Conservation (phyloP, 306 rosid genomes). For the Herpetospermum pedunculosum region DNA sequence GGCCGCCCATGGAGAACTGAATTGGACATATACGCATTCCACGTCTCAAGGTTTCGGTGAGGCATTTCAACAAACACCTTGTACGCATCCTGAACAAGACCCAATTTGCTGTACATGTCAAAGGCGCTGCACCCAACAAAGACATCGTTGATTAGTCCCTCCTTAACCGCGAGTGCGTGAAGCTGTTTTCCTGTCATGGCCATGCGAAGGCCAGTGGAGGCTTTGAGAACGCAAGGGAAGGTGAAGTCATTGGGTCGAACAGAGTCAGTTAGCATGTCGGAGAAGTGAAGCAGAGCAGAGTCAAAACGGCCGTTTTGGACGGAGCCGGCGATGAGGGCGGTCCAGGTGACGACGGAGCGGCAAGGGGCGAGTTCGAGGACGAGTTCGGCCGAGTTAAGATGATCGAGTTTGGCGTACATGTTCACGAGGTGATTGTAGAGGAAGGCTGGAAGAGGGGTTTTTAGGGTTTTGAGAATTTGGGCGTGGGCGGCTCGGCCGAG, state of each 20-base stretch:
- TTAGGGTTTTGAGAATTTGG: conserved; percentile 42
- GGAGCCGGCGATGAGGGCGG: conserved; percentile 72
- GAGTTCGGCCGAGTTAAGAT: conserved; percentile 41
- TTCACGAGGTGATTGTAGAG: conserved; percentile 70
- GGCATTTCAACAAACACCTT: conserved; percentile 80
- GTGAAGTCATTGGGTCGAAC: conserved; percentile 80
- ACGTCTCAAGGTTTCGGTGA: conserved; percentile 43
- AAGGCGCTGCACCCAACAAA: conserved; percentile 79
- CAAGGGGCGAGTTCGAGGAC: conserved; percentile 41
- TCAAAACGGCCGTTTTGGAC: conserved; percentile 48
- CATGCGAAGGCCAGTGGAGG: conserved; percentile 39
- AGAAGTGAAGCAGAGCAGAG: conserved; percentile 39
- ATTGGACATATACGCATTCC: conserved; percentile 81
- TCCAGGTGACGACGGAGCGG: conserved; percentile 79
- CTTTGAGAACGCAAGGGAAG: conserved; percentile 66
- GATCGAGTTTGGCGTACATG: conserved; percentile 86
- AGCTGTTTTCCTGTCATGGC: conserved; percentile 45
- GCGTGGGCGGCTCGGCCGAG: conserved; percentile 63
- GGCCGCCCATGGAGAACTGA: conserved; percentile 48
- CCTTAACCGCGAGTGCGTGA: conserved; percentile 58
- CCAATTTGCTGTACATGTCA: conserved; percentile 65
- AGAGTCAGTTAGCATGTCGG: conserved; percentile 45
- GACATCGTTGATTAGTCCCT: conserved; percentile 48
- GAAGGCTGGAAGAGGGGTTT: conserved; percentile 41
- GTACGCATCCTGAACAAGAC: conserved; percentile 36